Conservation (phyloP, 768 basidiomycete species). For the Amanita fuliginea region DNA sequence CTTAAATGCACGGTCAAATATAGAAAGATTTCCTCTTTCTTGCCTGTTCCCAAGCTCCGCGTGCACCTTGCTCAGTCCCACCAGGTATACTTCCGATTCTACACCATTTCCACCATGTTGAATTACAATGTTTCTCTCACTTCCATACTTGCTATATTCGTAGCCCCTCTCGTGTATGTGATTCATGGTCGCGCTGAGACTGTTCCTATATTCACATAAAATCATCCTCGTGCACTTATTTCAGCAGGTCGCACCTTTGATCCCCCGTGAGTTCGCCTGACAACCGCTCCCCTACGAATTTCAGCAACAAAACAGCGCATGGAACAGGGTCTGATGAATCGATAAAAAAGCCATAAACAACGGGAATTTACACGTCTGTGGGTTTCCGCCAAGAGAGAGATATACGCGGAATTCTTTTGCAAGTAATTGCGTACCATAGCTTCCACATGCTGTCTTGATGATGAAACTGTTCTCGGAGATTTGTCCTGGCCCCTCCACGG, state of each 20-base stretch:
- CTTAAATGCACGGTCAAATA: background rate
- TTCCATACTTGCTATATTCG: background rate
- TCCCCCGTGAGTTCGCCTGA: background rate
- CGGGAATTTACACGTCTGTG: background rate
- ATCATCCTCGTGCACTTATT: background rate
- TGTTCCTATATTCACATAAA: background rate
- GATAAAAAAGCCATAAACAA: background rate
- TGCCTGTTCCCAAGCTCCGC: too few species aligned
- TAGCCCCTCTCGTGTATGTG: background rate
- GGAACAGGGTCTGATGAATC: background rate
- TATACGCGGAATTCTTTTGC: background rate
- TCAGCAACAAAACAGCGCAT: background rate
- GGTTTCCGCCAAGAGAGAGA: background rate
- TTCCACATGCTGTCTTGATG: background rate
- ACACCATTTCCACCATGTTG: background rate
- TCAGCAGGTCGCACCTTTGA: background rate
- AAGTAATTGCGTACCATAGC: background rate
- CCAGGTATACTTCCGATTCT: too few species aligned
- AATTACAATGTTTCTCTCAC: too few species aligned
- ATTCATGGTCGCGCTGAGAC: background rate
- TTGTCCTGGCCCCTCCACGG: background rate
- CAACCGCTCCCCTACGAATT: background rate
- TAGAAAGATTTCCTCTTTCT: background rate
- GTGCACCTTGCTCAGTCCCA: background rate
- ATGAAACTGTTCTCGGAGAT: background rate